Evolutionary conservation across 768 basidiomycete species (phyloP), one percentile per base, ranked within the genome.

Genomic region (Tylopilus intermedius): DNA sequence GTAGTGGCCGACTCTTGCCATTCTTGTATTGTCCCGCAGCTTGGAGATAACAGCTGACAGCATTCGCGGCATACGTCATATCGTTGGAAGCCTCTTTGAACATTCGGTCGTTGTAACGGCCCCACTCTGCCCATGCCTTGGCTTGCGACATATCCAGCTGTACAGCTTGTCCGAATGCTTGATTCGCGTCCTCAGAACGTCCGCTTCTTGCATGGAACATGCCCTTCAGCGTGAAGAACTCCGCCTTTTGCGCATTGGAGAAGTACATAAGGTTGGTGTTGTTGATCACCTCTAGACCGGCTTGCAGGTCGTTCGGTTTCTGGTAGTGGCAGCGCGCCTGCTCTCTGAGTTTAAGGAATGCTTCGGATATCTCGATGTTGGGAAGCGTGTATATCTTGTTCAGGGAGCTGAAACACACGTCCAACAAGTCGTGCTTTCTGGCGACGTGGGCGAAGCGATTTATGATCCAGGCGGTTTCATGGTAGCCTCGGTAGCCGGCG

Each of bases 391-490:
- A 99, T 58, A 99, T 99, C 73, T 94, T 97, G 69, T 88, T 94
- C 63, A 99, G 77, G 2, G 90, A 89, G 5, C 80, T 90, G 72
- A 91, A 92, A 74, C 96, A 98, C 38, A 96, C 96, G 45, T 99
- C 96, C 42, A 94, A 78, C 7, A 99, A 79, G 56, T 94, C 90
- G 64, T 99, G 96, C 71, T 98, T 95, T 53, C 96, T 81, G 21
- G 96, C 96, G 50, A 97, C 94, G 71, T 99, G 95, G 8, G 96
- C 96, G 65, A 99, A 98, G 14, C 96, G 87, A 67, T 99, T 99
- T 75, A 98, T 97, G 65, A 96, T 98, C 96, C 96, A 99, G 7
- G 96, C 96, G 0, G 94, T 98, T 74, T 99, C 96, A 65, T 99
- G 96, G 68, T 91, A 97, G 8, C 96, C 96, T 47, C 96, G 82